Conservation (phyloP, 2,329 filamentous ascomycete genomes). For the Penicillium psychrosexuale region DNA sequence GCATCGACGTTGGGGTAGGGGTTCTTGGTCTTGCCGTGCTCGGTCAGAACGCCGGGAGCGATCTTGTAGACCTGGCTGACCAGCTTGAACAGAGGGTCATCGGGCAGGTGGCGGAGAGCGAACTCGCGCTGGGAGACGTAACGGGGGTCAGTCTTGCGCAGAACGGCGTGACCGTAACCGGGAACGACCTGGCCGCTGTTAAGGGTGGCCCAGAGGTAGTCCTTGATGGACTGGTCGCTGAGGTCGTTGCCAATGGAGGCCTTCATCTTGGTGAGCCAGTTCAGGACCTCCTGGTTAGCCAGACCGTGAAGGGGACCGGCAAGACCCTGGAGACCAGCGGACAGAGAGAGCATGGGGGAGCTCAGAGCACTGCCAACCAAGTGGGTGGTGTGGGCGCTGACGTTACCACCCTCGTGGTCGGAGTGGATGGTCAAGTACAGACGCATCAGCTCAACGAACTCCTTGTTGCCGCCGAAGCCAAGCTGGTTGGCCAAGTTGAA, state of each 20-base stretch:
- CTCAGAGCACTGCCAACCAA: slow-evolving; percentile 93
- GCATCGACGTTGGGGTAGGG: slow-evolving; percentile 98
- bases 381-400: slow-evolving; percentile 97
- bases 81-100: slow-evolving; percentile 99
- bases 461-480: slow-evolving; percentile 88
- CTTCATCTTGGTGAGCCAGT: slow-evolving; percentile 99
- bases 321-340: slow-evolving; percentile 95
- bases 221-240: slow-evolving; percentile 91
- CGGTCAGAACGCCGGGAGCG: slow-evolving; percentile 90
- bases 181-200: slow-evolving; percentile 95
- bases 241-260: slow-evolving; percentile 87
- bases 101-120: slow-evolving; percentile 85
- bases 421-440: slow-evolving; percentile 99
- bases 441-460: slow-evolving; percentile 98
- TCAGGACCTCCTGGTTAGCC: slow-evolving; percentile 98
- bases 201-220: slow-evolving; percentile 98
- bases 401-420: slow-evolving; percentile 99
- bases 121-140: slow-evolving; percentile 99
- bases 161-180: slow-evolving; percentile 96
- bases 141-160: slow-evolving; percentile 98
- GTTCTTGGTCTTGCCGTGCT: slow-evolving; percentile 99
- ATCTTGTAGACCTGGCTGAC: slow-evolving; percentile 99
- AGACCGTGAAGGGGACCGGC: slow-evolving; percentile 97
- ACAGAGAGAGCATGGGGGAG: slow-evolving; percentile 94
- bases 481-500: slow-evolving; percentile 99